These are phyloP conservation scores for Penicillium sp. DNA, from an alignment of 2,329 filamentous ascomycete genomes.

Conservation along the genomic window DNA sequence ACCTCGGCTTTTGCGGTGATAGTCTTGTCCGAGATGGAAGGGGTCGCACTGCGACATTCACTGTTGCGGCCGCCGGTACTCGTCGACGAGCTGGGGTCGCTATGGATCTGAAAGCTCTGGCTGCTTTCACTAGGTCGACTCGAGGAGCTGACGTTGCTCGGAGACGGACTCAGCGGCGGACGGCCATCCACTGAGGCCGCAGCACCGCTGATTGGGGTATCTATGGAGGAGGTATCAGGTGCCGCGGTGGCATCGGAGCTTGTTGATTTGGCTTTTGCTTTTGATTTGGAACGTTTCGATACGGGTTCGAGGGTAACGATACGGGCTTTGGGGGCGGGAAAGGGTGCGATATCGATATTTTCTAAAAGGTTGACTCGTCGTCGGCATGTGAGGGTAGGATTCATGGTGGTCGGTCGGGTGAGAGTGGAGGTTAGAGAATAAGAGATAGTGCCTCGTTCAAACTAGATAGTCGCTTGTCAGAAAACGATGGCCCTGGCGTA, in stretches of 20 bases:
- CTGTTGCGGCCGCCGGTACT: constrained; percentile 44
- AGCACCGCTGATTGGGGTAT: constrained; percentile 44
- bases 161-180: constrained; percentile 49
- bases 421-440: constrained; percentile 89
- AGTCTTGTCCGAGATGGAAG: constrained; percentile 65
- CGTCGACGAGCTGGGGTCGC: constrained; percentile 42
- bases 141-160: constrained; percentile 70
- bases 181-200: constrained; percentile 33
- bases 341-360: constrained; percentile 76
- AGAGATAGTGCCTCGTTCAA: constrained; percentile 88
- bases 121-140: constrained; percentile 67
- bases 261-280: constrained; percentile 49
- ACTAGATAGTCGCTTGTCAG: constrained; percentile 54
- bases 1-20: constrained; percentile 86
- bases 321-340: constrained; percentile 71
- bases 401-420: constrained; percentile 82
- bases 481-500: neutral
- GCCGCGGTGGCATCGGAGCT: constrained; percentile 32
- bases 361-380: constrained; percentile 77
- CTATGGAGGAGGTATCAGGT: constrained; percentile 47
- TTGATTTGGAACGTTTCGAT: constrained; percentile 66
- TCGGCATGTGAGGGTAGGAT: constrained; percentile 75
- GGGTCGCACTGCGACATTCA: constrained; percentile 50
- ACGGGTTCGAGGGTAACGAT: constrained; percentile 87
- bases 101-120: constrained; percentile 54